Conservation (phyloP, 176 grass and related monocot species). For the Eleusine coracana region DNA sequence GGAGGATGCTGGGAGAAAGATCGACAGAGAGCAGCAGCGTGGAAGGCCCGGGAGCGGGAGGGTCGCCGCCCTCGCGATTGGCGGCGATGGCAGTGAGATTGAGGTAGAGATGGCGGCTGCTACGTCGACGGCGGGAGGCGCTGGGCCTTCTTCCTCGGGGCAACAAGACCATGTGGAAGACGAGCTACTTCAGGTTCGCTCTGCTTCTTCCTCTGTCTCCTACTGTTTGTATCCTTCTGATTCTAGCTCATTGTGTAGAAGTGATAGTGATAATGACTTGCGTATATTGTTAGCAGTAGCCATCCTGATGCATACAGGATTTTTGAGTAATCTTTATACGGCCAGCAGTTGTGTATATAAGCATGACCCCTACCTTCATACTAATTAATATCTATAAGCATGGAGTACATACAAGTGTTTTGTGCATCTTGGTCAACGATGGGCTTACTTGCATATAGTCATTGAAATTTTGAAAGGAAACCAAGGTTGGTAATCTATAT, state of each 20-base stretch:
- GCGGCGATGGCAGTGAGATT: background rate
- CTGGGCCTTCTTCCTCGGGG: slow-evolving; percentile 20
- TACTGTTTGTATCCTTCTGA: background rate
- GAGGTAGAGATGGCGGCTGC: slow-evolving; percentile 28
- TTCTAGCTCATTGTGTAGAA: background rate
- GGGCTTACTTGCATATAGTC: background rate
- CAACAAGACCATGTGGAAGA: background rate
- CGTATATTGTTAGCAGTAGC: too few species aligned
- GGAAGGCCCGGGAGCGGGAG: slow-evolving; percentile 12
- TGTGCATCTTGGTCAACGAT: background rate
- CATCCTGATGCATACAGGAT: too few species aligned
- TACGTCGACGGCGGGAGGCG: background rate
- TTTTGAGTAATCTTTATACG: too few species aligned
- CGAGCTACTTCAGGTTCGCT: slow-evolving; percentile 1
- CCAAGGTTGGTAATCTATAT: background rate
- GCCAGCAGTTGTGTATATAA: background rate
- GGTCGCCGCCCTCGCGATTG: background rate
- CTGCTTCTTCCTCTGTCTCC: background rate
- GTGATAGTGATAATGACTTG: background rate
- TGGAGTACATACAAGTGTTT: too few species aligned
- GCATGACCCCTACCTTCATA: background rate
- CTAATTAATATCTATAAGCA: too few species aligned
- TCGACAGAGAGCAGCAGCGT: slow-evolving; percentile 11
- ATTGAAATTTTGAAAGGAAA: background rate
- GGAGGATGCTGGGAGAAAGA: slow-evolving; percentile 24